Evolutionary conservation across 2,329 filamentous ascomycete genomes (phyloP).

Genomic region (Ascochyta pisi): DNA sequence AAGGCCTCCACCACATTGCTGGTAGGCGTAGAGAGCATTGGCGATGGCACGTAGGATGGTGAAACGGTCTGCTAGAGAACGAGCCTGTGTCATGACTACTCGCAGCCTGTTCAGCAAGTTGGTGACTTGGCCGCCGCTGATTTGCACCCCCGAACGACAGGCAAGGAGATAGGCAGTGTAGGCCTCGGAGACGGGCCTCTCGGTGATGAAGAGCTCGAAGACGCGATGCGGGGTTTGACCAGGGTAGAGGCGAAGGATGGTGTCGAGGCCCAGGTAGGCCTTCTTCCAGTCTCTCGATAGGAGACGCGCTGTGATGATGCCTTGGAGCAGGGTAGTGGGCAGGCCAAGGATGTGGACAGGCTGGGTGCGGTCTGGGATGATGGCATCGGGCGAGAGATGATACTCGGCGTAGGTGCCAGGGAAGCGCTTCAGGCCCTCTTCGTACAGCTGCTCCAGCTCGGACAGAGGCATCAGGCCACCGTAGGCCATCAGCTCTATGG

Average conservation of each 20-base stretch:
- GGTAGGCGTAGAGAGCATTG: conserved; percentile 51
- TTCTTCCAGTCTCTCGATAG: conserved; percentile 54
- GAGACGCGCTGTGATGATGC: conserved; percentile 57
- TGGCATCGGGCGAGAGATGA: conserved; percentile 56
- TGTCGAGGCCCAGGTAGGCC: conserved; percentile 60
- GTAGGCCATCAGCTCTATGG: conserved; percentile 57
- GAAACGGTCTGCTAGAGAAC: conserved; percentile 30
- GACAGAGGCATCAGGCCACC: conserved; percentile 47
- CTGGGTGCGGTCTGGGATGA: conserved; percentile 53
- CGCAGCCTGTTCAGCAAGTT: conserved; percentile 44
- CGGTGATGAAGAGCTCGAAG: conserved; percentile 54
- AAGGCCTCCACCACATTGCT: conserved; percentile 49
- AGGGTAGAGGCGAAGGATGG: conserved; percentile 56
- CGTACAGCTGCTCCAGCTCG: conserved; percentile 56
- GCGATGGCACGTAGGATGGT: conserved; percentile 49
- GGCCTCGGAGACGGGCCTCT: conserved; percentile 55
- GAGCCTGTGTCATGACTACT: conserved; percentile 24
- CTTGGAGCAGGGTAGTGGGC: conserved; percentile 54
- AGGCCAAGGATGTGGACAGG: conserved; percentile 44
- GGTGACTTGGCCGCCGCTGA: conserved; percentile 43
- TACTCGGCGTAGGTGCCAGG: conserved; percentile 56
- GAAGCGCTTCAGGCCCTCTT: conserved; percentile 55
- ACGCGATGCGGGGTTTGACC: conserved; percentile 50
- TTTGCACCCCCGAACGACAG: conserved; percentile 53
- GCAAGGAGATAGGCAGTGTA: conserved; percentile 58